Base-by-base conservation (phyloP, 148 eudicot genomes). In the Heliamphora exappendiculata region DNA sequence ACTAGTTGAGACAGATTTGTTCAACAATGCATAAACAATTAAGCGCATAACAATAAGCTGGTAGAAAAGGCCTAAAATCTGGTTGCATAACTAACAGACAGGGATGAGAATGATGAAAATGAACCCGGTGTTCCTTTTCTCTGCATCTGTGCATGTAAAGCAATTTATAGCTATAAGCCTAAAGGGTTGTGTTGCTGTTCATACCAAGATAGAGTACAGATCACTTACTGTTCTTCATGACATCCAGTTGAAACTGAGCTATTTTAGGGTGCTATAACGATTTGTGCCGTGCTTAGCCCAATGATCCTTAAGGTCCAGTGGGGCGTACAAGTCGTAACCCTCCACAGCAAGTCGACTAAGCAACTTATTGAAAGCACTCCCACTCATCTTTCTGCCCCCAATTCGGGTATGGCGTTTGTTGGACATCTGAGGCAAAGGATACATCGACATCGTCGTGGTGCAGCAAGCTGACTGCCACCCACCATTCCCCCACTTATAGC, bases 401-500 rank as follows among this genome's bases (percentile, higher is more conserved):
- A 84, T 80, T 41, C 87, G 53, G 14, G 84, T 73, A 70, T 84
- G 77, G 49, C 82, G 76, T 63, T 84, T 81, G 58, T 81, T 81
- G 2, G 84, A 74, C 67, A 78, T 63, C 80, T 78, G 84, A 31
- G 86, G 86, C 28, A 84, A 60, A 41, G 86, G 86, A 68, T 81
- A 84, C 87, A 84, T 76, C 7, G 87, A 81, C 45, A 81, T 77
- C 42, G 82, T 81, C 36, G 84, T 81, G 0, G 87, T 84, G 69
- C 87, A 84, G 77, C 87, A 84, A n/a, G 84, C 87, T 0, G 87
- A 84, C 53, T 84, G 87, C 87, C 87, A 84, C 28, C 87, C 87
- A 10, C 87, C 87, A 47, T 72, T 85, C n/a, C 87, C 87, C 87
- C 87, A 85, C 78, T 77, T 82, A 13, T 85, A 85, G 83, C 87